Base-by-base conservation (phyloP, 352 stramenopile species). In the Phytophthora nicotianae region DNA sequence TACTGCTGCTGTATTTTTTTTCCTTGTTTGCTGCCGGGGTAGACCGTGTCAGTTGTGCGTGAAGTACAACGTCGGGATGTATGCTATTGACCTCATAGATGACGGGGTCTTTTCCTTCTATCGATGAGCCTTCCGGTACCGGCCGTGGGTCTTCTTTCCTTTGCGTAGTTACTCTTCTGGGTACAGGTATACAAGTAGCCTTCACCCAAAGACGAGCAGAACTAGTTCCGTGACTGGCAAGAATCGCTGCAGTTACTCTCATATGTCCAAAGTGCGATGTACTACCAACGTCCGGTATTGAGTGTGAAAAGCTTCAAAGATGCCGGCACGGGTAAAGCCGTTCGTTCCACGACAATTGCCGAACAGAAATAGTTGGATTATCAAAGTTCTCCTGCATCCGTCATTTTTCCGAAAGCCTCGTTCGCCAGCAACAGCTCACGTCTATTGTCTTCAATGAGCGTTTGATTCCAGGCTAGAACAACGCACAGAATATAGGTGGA, bases 301-400 rank as follows among this genome's bases (percentile, higher is more conserved):
- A 13, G 53, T 45, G 11, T 69, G 58, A 51, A 73, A 69, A n/a
- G 41, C 37, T 19, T 50, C 55, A 9, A 45, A 53, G 19, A 69
- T 40, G n/a, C 65, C 65, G 13, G 7, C 27, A 49, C 16, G 65
- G 65, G 33, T 62, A 50, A n/a, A 66, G 21, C 14, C 49, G 43
- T 1, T 41, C 37, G n/a, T n/a, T n/a, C n/a, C 2, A 35, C 41
- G 9, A 62, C 23, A 21, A 20, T 13, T n/a, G 19, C n/a, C 11
- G 42, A 11, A 19, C 62, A 41, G 37, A 55, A 65, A 27, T 20
- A 73, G 47, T 21, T 59, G 42, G 35, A 73, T 55, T 45, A 62
- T 61, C 8, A 51, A 32, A 68, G 32, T 5, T 17, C 19, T 4
- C 42, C 19, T 20, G 42, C 21, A 14, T 55, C 64, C 19, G 37